Percentiles rank a stretch among this genome's conserved stretches.
These are phyloP conservation scores for Lichtheimia hyalospora DNA, from an alignment of 371 early-diverging fungal species.

Conservation along the genomic window DNA sequence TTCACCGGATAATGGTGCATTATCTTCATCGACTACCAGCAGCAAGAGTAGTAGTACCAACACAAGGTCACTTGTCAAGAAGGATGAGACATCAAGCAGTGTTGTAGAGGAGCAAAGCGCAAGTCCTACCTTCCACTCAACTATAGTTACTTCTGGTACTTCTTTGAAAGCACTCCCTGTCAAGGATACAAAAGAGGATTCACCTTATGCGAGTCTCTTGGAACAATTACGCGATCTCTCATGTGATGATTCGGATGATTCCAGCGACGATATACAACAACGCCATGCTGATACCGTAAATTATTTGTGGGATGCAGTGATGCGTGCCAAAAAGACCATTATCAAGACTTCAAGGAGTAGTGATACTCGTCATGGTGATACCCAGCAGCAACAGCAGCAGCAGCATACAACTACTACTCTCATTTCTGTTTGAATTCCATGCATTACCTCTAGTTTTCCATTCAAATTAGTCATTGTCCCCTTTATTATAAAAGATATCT, in stretches of 20 bases:
- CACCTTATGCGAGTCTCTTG: conserved; percentile 22
- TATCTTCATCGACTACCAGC: neutral
- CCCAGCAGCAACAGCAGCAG: neutral
- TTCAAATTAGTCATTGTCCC: too few species aligned
- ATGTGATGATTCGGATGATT: neutral
- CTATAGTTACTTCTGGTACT: neutral
- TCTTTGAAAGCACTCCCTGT: neutral
- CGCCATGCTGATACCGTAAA: conserved; percentile 19
- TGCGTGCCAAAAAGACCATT: neutral
- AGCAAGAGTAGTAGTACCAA: neutral
- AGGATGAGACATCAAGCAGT: neutral
- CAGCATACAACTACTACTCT: neutral
- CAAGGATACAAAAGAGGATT: conserved; percentile 8
- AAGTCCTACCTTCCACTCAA: neutral
- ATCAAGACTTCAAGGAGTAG: neutral
- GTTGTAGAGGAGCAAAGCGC: too few species aligned
- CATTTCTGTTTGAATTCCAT: neutral
- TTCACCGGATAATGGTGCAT: conserved; percentile 7
- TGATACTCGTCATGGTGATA: neutral
- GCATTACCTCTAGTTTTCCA: too few species aligned
- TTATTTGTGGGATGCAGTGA: conserved; percentile 15
- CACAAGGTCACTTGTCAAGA: neutral
- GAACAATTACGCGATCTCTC: conserved; percentile 8
- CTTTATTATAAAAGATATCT: too few species aligned
- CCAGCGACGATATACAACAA: neutral